Evolutionary conservation across 805 yeast genomes (phyloP).

Genomic region (Starmerella riodocensis): DNA sequence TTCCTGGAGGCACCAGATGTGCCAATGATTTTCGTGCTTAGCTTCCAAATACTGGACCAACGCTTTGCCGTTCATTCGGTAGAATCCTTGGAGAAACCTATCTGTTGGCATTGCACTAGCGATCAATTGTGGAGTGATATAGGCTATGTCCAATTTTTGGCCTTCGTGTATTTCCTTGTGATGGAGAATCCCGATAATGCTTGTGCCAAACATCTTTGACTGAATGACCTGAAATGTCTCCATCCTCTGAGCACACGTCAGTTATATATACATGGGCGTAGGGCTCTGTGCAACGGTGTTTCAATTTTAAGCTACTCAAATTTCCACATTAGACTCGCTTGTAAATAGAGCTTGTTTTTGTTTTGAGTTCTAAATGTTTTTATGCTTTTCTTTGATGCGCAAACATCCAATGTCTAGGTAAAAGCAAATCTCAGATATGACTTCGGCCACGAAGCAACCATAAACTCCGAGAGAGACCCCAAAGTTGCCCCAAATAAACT

Average conservation of each 20-base stretch:
- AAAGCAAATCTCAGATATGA: constrained; percentile 65
- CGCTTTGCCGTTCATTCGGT: constrained; percentile 41
- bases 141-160: constrained; percentile 44
- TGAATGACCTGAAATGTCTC: background rate
- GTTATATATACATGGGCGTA: background rate
- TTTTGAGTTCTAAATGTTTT: background rate
- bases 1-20: constrained; percentile 55
- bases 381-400: constrained; percentile 44
- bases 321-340: too few relatives aligned
- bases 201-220: too few relatives aligned
- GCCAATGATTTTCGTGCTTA: constrained; percentile 49
- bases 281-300: background rate
- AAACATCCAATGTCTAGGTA: constrained; percentile 77
- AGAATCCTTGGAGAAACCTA: constrained; percentile 32
- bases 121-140: constrained; percentile 48
- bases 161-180: constrained; percentile 2
- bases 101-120: constrained; percentile 68
- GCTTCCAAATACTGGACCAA: constrained; percentile 37
- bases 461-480: constrained; percentile 55
- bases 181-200: constrained; percentile 11
- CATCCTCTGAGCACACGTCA: background rate
- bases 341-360: too few relatives aligned
- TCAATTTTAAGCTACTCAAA: too few relatives aligned
- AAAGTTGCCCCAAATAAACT: constrained; percentile 39
- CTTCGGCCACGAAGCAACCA: constrained; percentile 56